phyloP scores from a whole-genome alignment of 345 rosid genomes.

The Aurinia saxatilis region DNA sequence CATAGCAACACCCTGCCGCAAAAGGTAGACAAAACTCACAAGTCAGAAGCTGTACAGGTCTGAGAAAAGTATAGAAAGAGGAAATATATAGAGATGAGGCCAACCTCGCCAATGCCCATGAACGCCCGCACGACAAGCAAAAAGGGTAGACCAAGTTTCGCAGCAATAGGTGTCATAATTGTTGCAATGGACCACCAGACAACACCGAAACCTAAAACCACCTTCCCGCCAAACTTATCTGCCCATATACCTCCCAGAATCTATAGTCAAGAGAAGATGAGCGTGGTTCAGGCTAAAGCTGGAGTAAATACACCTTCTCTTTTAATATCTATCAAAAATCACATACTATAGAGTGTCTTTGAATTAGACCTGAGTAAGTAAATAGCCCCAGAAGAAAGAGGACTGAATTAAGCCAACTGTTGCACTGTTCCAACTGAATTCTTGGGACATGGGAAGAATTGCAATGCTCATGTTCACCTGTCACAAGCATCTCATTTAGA shows the following conservation, averaged over 20 bases:
- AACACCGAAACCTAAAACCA: slow-evolving; percentile 89
- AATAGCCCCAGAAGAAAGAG: slow-evolving; percentile 98
- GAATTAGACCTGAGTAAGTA: slow-evolving; percentile 76
- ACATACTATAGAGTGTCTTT: not conserved
- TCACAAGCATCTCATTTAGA: slow-evolving; percentile 19
- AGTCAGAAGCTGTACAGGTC: slow-evolving; percentile 16
- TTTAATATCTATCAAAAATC: not conserved
- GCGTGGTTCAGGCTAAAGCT: not conserved
- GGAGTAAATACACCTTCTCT: not conserved
- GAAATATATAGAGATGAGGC: slow-evolving; percentile 15
- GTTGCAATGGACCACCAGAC: slow-evolving; percentile 97
- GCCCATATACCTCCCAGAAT: slow-evolving; percentile 98
- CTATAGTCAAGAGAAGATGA: slow-evolving; percentile 34
- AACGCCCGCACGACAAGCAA: slow-evolving; percentile 84
- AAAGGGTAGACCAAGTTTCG: slow-evolving; percentile 81
- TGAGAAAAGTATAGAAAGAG: not conserved
- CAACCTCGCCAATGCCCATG: slow-evolving; percentile 98
- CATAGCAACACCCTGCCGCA: slow-evolving; percentile 93
- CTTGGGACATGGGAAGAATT: slow-evolving; percentile 93
- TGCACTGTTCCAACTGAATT: slow-evolving; percentile 91
- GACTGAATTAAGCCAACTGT: slow-evolving; percentile 97
- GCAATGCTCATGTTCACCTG: slow-evolving; percentile 99
- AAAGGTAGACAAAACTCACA: slow-evolving; percentile 25
- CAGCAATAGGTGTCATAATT: slow-evolving; percentile 91
- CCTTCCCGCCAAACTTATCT: slow-evolving; percentile 90